Evolutionary conservation across 768 basidiomycete species (phyloP).

Genomic region (Amanita molliuscula): DNA sequence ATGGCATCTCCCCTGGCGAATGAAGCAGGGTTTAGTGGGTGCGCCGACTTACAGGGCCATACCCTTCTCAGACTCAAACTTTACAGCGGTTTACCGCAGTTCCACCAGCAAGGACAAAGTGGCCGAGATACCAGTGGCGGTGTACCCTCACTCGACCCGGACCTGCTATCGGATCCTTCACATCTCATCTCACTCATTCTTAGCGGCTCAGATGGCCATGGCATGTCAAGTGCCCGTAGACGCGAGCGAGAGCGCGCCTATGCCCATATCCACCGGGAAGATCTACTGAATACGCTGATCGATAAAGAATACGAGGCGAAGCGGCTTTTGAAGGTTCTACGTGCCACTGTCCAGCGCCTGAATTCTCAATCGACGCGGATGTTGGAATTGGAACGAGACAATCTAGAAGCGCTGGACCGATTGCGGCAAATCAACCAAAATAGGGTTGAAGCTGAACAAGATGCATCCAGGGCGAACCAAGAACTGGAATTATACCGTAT

Average conservation of each 20-base stretch:
- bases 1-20: neutral
- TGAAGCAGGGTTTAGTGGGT: neutral
- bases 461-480: conserved; percentile 23
- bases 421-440: conserved; percentile 26
- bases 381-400: conserved; percentile 22
- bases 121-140: neutral
- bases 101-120: neutral
- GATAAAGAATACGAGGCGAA: conserved; percentile 25
- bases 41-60: neutral
- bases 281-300: conserved; percentile 20
- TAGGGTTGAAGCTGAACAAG: conserved; percentile 23
- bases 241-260: conserved; percentile 14
- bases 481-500: conserved; percentile 28
- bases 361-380: conserved; percentile 24
- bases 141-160: neutral
- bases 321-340: conserved; percentile 23
- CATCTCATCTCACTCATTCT: conserved; percentile 1
- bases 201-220: neutral
- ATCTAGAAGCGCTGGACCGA: conserved; percentile 21
- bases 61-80: neutral
- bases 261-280: conserved; percentile 14
- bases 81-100: neutral
- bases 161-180: conserved; percentile 2
- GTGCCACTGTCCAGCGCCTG: conserved; percentile 23
- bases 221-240: conserved; percentile 5